These are phyloP conservation scores for Chlorophyllum brunneum DNA, from an alignment of 768 basidiomycete species.

Conservation along the genomic window DNA sequence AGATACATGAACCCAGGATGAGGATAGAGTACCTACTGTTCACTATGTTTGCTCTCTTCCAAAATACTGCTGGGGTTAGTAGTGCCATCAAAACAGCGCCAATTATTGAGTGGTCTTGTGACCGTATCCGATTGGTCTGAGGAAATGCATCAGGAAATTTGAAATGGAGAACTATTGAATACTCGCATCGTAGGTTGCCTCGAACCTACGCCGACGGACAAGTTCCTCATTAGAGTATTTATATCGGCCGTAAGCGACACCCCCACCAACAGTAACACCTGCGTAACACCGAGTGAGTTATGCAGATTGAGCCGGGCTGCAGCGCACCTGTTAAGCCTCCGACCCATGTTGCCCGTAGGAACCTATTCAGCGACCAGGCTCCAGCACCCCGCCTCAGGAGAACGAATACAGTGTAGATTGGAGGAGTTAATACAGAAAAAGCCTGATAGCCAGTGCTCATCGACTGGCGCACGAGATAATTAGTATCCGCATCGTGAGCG, in stretches of 20 bases:
- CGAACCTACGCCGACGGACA: slow-evolving; percentile 45
- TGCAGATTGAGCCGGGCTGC: neutral
- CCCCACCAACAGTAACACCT: slow-evolving; percentile 53
- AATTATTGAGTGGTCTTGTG: slow-evolving; percentile 74
- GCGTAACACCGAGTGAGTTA: neutral
- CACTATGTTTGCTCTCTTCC: slow-evolving; percentile 61
- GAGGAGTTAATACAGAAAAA: slow-evolving; percentile 59
- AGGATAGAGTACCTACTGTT: slow-evolving; percentile 42
- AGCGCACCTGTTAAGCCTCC: slow-evolving; percentile 55
- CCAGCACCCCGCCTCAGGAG: slow-evolving; percentile 51
- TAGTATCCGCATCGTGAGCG: slow-evolving; percentile 52
- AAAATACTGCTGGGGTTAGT: slow-evolving; percentile 65
- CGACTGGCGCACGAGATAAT: slow-evolving; percentile 60
- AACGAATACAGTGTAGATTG: slow-evolving; percentile 52
- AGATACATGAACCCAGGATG: neutral
- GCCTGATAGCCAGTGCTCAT: slow-evolving; percentile 68
- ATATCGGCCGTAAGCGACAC: slow-evolving; percentile 58
- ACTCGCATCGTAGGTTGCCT: slow-evolving; percentile 55
- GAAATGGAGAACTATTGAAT: neutral
- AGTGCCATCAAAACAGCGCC: slow-evolving; percentile 63
- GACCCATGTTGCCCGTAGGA: slow-evolving; percentile 71
- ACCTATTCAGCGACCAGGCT: slow-evolving; percentile 54
- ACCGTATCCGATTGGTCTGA: slow-evolving; percentile 55
- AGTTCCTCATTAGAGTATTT: slow-evolving; percentile 46
- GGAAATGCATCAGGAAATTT: neutral